Evolutionary conservation across 2,329 filamentous ascomycete genomes (phyloP), one percentile per base, ranked within the genome.

Genomic region (Huntiella bhutanensis): DNA sequence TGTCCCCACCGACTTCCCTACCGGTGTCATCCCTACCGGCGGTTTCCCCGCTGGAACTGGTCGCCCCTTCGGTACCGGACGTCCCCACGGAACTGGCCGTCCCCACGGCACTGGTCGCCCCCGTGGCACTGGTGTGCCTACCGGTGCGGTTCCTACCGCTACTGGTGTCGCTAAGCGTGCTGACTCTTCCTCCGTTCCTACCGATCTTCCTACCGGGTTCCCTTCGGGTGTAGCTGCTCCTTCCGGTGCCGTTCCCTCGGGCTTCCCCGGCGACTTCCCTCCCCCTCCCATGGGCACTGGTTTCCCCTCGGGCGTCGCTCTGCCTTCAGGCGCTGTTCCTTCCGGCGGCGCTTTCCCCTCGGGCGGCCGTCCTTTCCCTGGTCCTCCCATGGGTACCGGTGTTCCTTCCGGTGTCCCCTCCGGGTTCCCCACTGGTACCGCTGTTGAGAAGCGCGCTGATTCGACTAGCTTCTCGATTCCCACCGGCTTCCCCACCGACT

Each of bases 1-100:
- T 11, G 45, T 47, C 38, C 45, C 45, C n/a, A 47, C 45, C 22
- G 45, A 33, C 33, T 16, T 33, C 33, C 42, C 33, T 13, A 37
- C 42, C 17, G 41, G 28, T 4, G 33, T 17, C 13, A 15, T 15
- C 19, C 15, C 15, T n/a, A 41, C 28, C 35, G 38, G 34, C 1
- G 17, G 34, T 10, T 34, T 36, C 36, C 22, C 22, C 5, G 22
- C 22, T 10, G 41, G 34, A 5, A 37, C 46, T 33, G 43, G 41
- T 19, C 46, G 46, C n/a, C 33, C 40, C 17, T 33, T 19, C 32
- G 41, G 33, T 12, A 36, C 46, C 17, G 41, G 46, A 13, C 46
- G 41, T 13, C 13, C 35, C 3, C 43, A 39, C 19, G 46, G 41
- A 19, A 44, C 43, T 22, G 43, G 43, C 2, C 45, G 22, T 10